phyloP scores from a whole-genome alignment of 768 basidiomycete species.

The Hericium erinaceus region DNA sequence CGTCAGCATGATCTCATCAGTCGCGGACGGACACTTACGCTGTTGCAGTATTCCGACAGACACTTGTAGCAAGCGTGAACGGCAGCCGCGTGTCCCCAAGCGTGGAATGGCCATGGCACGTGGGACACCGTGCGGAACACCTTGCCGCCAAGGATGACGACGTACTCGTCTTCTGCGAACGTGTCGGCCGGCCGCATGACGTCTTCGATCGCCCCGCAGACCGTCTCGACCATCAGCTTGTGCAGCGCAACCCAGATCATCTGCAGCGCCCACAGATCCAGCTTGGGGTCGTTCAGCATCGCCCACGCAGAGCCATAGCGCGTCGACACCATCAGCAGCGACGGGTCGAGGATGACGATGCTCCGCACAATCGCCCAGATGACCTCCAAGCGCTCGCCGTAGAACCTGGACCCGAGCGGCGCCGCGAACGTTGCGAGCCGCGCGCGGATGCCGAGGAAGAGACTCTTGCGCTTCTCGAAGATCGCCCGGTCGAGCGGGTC shows the following conservation, averaged over 20 bases:
- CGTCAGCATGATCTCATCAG: too few relatives aligned
- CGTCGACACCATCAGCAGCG: conserved; percentile 29
- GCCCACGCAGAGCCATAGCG: conserved; percentile 20
- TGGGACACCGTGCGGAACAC: conserved; percentile 23
- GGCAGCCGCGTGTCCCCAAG: conserved; percentile 27
- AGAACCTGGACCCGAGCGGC: conserved; percentile 21
- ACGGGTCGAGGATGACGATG: conserved; percentile 27
- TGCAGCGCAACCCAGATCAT: not conserved
- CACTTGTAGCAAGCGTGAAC: conserved; percentile 24
- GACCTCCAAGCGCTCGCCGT: conserved; percentile 25
- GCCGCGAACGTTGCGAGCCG: conserved; percentile 27
- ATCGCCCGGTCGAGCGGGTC: conserved; percentile 16
- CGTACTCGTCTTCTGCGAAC: conserved; percentile 17
- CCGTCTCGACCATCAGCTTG: not conserved
- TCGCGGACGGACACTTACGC: not conserved
- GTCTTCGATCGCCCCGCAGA: not conserved
- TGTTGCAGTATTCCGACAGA: conserved; percentile 19
- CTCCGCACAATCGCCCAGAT: conserved; percentile 29
- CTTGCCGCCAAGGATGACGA: conserved; percentile 24
- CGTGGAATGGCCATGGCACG: conserved; percentile 25
- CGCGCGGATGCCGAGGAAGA: conserved; percentile 25
- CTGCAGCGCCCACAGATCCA: not conserved
- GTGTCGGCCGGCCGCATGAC: not conserved
- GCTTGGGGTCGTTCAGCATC: not conserved
- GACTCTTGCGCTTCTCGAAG: conserved; percentile 22